These are phyloP conservation scores for Ostreobium quekettii DNA, from an alignment of 139 green algal species.

Conservation along the genomic window DNA sequence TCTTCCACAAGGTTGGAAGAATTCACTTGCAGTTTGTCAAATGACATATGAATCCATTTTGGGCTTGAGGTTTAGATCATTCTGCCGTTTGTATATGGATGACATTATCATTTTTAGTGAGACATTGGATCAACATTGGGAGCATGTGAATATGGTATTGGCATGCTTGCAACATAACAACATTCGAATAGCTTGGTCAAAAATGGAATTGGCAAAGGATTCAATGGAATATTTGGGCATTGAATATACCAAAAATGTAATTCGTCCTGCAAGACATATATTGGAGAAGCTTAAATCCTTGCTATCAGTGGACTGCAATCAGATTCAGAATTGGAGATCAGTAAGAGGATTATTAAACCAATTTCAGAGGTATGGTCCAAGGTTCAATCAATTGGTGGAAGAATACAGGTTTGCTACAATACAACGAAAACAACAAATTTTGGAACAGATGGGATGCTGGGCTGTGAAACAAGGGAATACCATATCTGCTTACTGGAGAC, in stretches of 20 bases:
- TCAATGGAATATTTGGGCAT: no score
- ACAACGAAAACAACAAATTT: neutral
- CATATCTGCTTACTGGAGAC: neutral
- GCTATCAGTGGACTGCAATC: neutral
- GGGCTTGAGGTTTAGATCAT: no score
- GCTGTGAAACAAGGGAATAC: neutral
- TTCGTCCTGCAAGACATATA: neutral
- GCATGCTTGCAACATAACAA: no score
- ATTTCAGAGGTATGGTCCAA: constrained; percentile 7
- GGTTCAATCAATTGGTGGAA: neutral
- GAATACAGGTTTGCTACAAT: neutral
- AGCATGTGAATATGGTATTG: no score
- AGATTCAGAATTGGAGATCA: neutral
- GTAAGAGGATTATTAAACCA: constrained; percentile 5
- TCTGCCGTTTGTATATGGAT: no score
- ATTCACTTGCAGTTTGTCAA: no score
- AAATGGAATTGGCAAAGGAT: no score
- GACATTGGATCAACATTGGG: no score
- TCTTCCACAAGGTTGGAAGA: no score
- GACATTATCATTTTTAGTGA: no score
- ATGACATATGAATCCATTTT: no score
- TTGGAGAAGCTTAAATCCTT: neutral
- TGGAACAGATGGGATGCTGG: neutral
- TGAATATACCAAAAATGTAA: neutral
- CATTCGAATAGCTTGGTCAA: no score